A percentile compares a stretch with the other conserved stretches of the same genome.
phyloP scores from a whole-genome alignment of 441 rosid species.

The Pelargonium cotyledonis region DNA sequence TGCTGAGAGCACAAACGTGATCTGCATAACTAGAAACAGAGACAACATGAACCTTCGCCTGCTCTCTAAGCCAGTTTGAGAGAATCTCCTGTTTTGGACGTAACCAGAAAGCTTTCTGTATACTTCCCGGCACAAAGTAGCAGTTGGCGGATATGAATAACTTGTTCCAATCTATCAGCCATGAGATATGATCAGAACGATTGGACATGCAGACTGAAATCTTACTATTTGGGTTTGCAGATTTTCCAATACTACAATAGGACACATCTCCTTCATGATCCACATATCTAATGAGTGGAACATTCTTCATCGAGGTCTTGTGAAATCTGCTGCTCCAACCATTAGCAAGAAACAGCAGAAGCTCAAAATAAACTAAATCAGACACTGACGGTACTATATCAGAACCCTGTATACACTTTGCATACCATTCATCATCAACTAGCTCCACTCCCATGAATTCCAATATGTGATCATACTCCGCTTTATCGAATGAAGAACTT shows the following conservation, averaged over 20 bases:
- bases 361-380: constrained; percentile 41
- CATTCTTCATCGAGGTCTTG: constrained; percentile 22
- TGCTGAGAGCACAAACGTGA: constrained; percentile 18
- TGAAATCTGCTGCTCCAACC: constrained; percentile 40
- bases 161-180: constrained; percentile 52
- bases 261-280: constrained; percentile 29
- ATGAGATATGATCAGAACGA: constrained; percentile 9
- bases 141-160: constrained; percentile 31
- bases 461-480: constrained; percentile 30
- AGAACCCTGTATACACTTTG: constrained; percentile 45
- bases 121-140: constrained; percentile 40
- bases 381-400: constrained; percentile 40
- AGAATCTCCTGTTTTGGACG: constrained; percentile 18
- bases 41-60: constrained; percentile 14
- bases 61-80: constrained; percentile 35
- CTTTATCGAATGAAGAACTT: constrained; percentile 40
- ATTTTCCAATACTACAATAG: constrained; percentile 29
- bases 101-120: constrained; percentile 25
- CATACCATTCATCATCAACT: constrained; percentile 50
- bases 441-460: constrained; percentile 44
- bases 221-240: not conserved
- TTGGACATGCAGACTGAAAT: constrained; percentile 23
- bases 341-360: constrained; percentile 43
- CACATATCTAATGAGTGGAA: constrained; percentile 49
- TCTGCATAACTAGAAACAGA: constrained; percentile 29